Evolutionary conservation across 345 rosid genomes (phyloP), one percentile per base, ranked within the genome.

Genomic region (Eucalyptus shirleyi): DNA sequence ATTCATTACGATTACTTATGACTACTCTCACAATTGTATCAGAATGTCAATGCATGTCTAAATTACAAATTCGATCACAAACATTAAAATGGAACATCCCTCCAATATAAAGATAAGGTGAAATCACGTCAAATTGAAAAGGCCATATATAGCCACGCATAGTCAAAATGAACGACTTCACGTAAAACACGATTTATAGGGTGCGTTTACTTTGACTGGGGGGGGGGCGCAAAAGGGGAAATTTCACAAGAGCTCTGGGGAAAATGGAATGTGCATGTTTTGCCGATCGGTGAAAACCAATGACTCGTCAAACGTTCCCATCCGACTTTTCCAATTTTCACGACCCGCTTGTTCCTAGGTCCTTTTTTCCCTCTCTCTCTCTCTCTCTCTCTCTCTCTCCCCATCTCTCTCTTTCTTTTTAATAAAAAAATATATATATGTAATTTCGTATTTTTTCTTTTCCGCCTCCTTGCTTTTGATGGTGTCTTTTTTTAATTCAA

Each of bases 1-100:
- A 51, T 3, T 51, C 0, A 51, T 51, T 0, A 6, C 2, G 2
- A 53, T 51, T 50, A 50, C 1, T 0, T 1, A 53, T 8, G 56
- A 53, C 5, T 53, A 19, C 1, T 53, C 56, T 53, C 56, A 53
- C 24, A 3, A 8, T 0, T 4, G 0, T 53, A 9, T 53, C 56
- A 19, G 19, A 53, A 53, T 53, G 5, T 53, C 10, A 0, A 1
- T 19, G 10, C 56, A 19, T 9, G 6, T 56, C 12, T 9, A 7
- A 51, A 51, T 51, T 16, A 51, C 23, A 51, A 51, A 51, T 51
- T 51, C 23, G 0, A 51, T 51, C 56, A 6, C 4, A 23, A 23
- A 56, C 30, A 24, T 56, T 56, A 24, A 56, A 56, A 56, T 11
- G 30, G 6, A 3, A 56, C 62, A 10, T 24, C 0, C 13, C 59